Evolutionary conservation across 768 basidiomycete genomes (phyloP).

Genomic region (Hygrocybe punicea): DNA sequence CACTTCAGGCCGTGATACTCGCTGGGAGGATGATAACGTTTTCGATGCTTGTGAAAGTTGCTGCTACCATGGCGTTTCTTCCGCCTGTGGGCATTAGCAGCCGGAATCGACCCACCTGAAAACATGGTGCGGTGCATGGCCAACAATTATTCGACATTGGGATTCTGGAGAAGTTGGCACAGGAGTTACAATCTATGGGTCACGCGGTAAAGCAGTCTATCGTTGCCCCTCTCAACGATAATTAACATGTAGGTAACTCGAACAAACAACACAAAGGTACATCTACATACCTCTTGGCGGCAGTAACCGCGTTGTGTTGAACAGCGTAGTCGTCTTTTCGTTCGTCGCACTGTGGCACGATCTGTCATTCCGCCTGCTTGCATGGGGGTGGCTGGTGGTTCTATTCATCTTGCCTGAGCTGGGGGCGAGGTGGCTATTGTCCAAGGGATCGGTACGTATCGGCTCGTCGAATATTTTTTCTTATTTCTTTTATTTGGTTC

Average conservation of each 20-base stretch:
- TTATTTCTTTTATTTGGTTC: constrained; percentile 6
- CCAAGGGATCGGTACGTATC: constrained; percentile 56
- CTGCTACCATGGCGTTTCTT: constrained; percentile 96
- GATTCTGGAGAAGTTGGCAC: constrained; percentile 98
- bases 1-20: background rate
- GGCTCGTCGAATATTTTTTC: background rate
- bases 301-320: constrained; percentile 45
- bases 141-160: constrained; percentile 90
- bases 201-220: constrained; percentile 55
- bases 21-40: too few relatives aligned
- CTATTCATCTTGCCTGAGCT: constrained; percentile 89
- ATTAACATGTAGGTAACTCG: too few relatives aligned
- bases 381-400: constrained; percentile 96
- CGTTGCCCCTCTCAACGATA: background rate
- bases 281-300: constrained; percentile 95
- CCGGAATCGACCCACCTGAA: constrained; percentile 91
- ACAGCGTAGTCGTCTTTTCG: constrained; percentile 81
- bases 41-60: constrained; percentile 49
- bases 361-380: constrained; percentile 76
- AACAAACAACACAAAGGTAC: too few relatives aligned
- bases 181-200: constrained; percentile 96
- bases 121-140: constrained; percentile 99
- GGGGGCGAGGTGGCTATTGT: constrained; percentile 55
- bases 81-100: constrained; percentile 85
- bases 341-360: constrained; percentile 99